Evolutionary conservation across 1,284 basidiomycete species (phyloP), one percentile per base, ranked within the genome.

Genomic region (Ceratobasidium theobromae): DNA sequence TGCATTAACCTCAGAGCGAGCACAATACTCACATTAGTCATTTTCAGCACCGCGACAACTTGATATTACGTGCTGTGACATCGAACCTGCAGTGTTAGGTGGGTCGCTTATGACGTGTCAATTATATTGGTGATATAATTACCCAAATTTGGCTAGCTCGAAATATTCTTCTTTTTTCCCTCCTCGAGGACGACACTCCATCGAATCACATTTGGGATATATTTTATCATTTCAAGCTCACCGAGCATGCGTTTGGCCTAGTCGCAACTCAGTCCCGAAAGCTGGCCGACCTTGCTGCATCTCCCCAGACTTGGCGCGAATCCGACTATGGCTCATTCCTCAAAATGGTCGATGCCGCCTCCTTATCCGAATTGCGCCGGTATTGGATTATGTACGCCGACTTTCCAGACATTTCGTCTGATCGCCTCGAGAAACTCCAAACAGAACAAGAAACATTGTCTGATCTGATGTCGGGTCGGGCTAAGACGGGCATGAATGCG

Each of bases 1-100:
- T 46, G 1, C 2, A 28, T 30, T n/a, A 45, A 3, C 9, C 21
- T 21, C 18, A 16, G n/a, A 5, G 45, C 28, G n/a, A 21, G 4
- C 5, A 32, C 25, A 32, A 11, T 14, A 33, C 28, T 28, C 23
- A 21, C 5, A 16, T 32, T 33, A 33, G 40, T 21, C 9, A n/a
- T 30, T 27, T 8, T 18, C 66, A 80, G 78, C 68, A 21, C 62
- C 71, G 3, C 78, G 82, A 16, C 73, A 67, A 16, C 70, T 85
- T 18, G 85, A 86, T 69, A 77, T 86, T 65, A 86, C 85, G 0
- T 87, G 85, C 66, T 83, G 81, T 65, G 85, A 87, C 72, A 69
- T 77, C n/a, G 84, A 87, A 40, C 79, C 83, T 1, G 85, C 79
- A 0, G 75, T 86, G 0, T 72, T 86, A n/a, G 84, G 86, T 84